Evolutionary conservation across 1,284 basidiomycete genomes (phyloP), one percentile per base, ranked within the genome.

Genomic region (Sporisorium iseilematis-ciliati): DNA sequence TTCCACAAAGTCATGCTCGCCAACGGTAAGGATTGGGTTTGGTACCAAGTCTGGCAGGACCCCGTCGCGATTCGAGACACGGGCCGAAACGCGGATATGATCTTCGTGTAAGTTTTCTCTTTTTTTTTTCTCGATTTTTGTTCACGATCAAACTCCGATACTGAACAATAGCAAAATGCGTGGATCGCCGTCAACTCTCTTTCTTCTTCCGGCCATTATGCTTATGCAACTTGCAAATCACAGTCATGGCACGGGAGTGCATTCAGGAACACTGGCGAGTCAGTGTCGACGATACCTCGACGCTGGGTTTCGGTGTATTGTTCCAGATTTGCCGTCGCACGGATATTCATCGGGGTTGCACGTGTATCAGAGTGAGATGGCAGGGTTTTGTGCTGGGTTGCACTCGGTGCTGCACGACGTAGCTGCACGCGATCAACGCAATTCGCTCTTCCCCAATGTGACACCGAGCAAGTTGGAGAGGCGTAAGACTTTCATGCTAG

Each of bases 31-130:
- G 80, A 82, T 75, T 82, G 75, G 67, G 76, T 78, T 11, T 84
- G 82, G 82, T 84, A 84, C 64, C 82, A 84, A 49, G 67, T 84
- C 2, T 84, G 82, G 82, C 78, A 82, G 40, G 79, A 83, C 49
- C 70, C 77, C 8, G 54, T 72, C 10, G 76, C 77, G 3, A 35
- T 66, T 35, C 62, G 57, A 18, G 57, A 67, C 21, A 80, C 80
- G 2, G 80, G 80, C n/a, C 57, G 81, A 35, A 56, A 62, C 14
- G 81, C 78, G 5, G 81, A 82, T 55, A 77, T 84, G 65, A 73
- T 82, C 20, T 84, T 82, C 45, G 76, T 78, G 63, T 73, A 64
- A 68, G 70, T 67, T 18, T 8, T 23, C 4, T 33, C 18, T 21
- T 67, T 18, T 8, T 23, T 7, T 33, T 23, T 21, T 21, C 26